These are phyloP conservation scores for Solanum bukasovii DNA, from an alignment of 257 asterid genomes.

Conservation along the genomic window DNA sequence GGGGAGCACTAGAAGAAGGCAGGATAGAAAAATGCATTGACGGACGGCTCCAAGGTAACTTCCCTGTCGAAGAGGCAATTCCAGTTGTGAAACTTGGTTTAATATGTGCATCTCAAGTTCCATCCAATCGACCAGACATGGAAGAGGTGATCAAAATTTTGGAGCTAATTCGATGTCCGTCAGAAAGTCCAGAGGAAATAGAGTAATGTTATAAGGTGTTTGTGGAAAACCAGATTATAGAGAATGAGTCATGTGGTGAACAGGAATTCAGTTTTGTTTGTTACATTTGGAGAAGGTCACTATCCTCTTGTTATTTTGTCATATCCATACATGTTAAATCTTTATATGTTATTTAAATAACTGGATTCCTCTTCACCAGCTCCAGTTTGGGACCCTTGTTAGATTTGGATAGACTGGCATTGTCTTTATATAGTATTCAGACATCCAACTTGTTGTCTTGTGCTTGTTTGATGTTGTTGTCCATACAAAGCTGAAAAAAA, in stretches of 20 bases:
- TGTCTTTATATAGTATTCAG: background rate
- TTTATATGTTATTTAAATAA: constrained; percentile 12
- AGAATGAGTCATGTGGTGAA: constrained; percentile 22
- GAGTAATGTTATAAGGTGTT: constrained; percentile 17
- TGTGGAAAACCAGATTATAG: constrained; percentile 1
- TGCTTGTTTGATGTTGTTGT: background rate
- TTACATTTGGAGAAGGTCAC: constrained; percentile 3
- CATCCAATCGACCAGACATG: constrained; percentile 80
- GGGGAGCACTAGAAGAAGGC: constrained; percentile 65
- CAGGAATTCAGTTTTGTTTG: constrained; percentile 28
- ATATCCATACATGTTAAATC: constrained; percentile 3
- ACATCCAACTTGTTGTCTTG: background rate
- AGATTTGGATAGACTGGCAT: background rate
- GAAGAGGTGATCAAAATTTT: constrained; percentile 68
- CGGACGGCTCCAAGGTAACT: constrained; percentile 33
- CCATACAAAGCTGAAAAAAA: background rate
- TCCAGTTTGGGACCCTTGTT: background rate
- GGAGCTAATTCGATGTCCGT: constrained; percentile 52
- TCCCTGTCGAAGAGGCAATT: constrained; percentile 59
- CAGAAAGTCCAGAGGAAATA: constrained; percentile 37
- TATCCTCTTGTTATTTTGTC: background rate
- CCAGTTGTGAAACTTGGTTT: constrained; percentile 69
- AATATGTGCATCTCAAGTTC: constrained; percentile 81
- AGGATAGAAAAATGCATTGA: constrained; percentile 66
- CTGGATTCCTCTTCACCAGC: constrained; percentile 38